Evolutionary conservation across 2,329 filamentous ascomycete species (phyloP).

Genomic region (Pestalotiopsis fici): DNA sequence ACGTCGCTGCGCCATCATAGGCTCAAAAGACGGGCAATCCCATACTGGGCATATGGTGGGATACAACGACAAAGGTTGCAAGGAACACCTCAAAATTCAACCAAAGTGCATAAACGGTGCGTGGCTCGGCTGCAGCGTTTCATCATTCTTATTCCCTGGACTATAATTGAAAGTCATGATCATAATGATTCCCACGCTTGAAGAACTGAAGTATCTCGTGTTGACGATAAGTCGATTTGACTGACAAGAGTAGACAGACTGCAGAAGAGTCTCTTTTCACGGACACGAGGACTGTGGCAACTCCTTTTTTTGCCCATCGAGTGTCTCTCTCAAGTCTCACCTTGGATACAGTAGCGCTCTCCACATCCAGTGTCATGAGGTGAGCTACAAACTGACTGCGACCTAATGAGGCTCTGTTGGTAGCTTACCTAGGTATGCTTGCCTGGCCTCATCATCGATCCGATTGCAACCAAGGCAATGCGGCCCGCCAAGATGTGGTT

Average conservation of each 20-base stretch:
- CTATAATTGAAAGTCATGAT: not conserved
- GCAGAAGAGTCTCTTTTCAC: not conserved
- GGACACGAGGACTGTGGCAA: not conserved
- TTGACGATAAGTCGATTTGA: not conserved
- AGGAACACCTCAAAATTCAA: no score
- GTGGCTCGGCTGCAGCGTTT: not conserved
- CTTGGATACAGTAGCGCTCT: not conserved
- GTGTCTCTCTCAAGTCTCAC: not conserved
- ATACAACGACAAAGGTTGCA: not conserved
- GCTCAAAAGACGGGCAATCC: not conserved
- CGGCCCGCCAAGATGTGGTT: not conserved
- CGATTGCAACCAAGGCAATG: not conserved
- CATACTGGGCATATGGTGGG: not conserved
- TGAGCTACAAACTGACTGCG: not conserved
- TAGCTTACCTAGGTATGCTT: no score
- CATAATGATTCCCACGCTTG: not conserved
- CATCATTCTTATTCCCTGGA: not conserved
- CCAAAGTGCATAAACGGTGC: not conserved
- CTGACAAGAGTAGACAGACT: not conserved
- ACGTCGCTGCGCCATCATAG: constrained; percentile 28
- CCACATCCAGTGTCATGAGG: not conserved
- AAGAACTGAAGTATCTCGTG: not conserved
- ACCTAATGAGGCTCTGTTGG: not conserved
- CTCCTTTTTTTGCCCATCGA: not conserved
- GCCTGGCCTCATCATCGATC: not conserved